Evolutionary conservation across 345 rosid species (phyloP).

Genomic region (Garcia nutans): DNA sequence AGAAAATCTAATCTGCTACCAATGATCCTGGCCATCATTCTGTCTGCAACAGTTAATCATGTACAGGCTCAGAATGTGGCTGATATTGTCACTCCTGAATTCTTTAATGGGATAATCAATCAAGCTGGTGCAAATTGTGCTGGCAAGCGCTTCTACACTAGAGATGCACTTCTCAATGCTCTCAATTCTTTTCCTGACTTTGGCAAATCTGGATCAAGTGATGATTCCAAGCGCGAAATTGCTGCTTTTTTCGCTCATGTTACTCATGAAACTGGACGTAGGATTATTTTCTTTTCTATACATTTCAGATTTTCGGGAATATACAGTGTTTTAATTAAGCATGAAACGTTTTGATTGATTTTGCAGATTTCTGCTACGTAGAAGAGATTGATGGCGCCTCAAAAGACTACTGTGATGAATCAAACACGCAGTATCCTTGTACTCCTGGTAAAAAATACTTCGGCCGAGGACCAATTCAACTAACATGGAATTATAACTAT

Average conservation of each 20-base stretch:
- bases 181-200: slow-evolving; percentile 27
- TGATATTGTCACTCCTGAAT: slow-evolving; percentile 35
- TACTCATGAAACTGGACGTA: slow-evolving; percentile 49
- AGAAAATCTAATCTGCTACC: neutral
- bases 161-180: slow-evolving; percentile 38
- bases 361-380: no score
- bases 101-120: slow-evolving; percentile 43
- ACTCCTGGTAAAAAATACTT: neutral
- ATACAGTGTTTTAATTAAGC: no score
- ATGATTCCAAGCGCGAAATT: slow-evolving; percentile 49
- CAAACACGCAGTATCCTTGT: slow-evolving; percentile 2
- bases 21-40: neutral
- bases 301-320: no score
- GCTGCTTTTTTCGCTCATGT: slow-evolving; percentile 52
- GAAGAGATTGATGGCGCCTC: no score
- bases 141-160: slow-evolving; percentile 44
- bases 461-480: slow-evolving; percentile 15
- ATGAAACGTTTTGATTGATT: no score
- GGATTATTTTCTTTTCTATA: neutral
- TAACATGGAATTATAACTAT: slow-evolving; percentile 19
- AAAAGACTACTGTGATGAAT: slow-evolving; percentile 25
- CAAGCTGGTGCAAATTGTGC: slow-evolving; percentile 29
- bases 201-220: slow-evolving; percentile 32
- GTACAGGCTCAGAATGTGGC: slow-evolving; percentile 14
- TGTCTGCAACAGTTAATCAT: neutral